Conservation (phyloP, 2,329 filamentous ascomycete genomes). For the Aspergillus sp. region DNA sequence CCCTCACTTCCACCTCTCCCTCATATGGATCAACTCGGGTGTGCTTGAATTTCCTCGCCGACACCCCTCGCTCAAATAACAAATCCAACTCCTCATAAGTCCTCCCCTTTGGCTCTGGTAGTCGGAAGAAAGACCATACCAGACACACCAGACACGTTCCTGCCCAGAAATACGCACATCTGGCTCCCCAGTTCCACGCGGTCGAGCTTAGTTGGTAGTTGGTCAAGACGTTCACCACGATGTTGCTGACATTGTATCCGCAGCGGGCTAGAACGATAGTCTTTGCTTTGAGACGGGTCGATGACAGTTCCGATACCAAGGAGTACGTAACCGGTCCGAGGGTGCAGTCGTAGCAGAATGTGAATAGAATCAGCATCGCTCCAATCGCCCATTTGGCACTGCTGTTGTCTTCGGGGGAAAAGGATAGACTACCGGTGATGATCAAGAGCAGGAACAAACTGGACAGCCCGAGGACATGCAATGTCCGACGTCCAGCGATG, state of each 20-base stretch:
- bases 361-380: conserved; percentile 80
- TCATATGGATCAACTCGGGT: conserved; percentile 55
- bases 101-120: conserved; percentile 74
- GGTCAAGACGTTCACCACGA: conserved; percentile 75
- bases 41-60: conserved; percentile 66
- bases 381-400: conserved; percentile 59
- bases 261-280: conserved; percentile 83
- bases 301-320: conserved; percentile 78
- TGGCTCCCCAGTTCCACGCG: conserved; percentile 85
- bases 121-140: conserved; percentile 73
- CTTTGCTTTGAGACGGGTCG: conserved; percentile 80
- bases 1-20: conserved; percentile 25
- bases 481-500: conserved; percentile 35
- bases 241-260: conserved; percentile 75
- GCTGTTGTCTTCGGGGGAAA: conserved; percentile 19
- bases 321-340: conserved; percentile 90
- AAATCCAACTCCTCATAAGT: conserved; percentile 84
- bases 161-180: conserved; percentile 82
- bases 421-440: conserved; percentile 25
- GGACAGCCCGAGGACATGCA: conserved; percentile 37
- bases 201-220: conserved; percentile 90
- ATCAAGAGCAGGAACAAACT: conserved; percentile 38
- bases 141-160: conserved; percentile 76
- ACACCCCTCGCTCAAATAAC: conserved; percentile 69
- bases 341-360: conserved; percentile 76